phyloP scores from a whole-genome alignment of 306 rosid species.

The Styphnolobium japonicum region DNA sequence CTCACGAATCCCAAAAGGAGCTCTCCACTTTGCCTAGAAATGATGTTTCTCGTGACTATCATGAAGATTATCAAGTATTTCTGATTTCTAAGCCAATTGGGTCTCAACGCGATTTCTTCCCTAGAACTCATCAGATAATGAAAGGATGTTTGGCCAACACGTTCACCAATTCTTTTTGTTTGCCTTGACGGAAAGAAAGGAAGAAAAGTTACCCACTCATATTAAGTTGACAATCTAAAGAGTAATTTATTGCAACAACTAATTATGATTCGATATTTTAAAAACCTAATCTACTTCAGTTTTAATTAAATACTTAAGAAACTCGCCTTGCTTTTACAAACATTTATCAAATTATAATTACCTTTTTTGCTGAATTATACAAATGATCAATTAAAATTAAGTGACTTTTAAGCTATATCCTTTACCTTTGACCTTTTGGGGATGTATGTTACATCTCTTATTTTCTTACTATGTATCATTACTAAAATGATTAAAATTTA shows the following conservation, averaged over 20 bases:
- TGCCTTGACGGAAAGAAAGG: neutral
- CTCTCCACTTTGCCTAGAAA: conserved; percentile 3
- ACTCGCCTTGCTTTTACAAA: neutral
- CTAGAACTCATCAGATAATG: conserved; percentile 1
- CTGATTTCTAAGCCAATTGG: neutral
- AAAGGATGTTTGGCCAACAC: conserved; percentile 5
- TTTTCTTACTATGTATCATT: too few relatives aligned
- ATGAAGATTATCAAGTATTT: neutral
- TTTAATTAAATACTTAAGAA: neutral
- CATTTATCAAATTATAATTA: too few relatives aligned
- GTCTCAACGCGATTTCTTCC: neutral
- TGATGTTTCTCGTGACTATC: neutral
- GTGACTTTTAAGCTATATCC: too few relatives aligned
- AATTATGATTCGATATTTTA: conserved; percentile 5
- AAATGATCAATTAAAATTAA: too few relatives aligned
- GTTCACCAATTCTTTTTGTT: neutral
- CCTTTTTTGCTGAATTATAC: too few relatives aligned
- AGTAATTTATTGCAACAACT: neutral
- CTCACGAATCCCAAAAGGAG: neutral
- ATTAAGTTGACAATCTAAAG: neutral
- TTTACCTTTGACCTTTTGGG: too few relatives aligned
- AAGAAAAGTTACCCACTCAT: conserved; percentile 10
- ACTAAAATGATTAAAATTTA: too few relatives aligned
- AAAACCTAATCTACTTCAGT: neutral
- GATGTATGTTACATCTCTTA: too few relatives aligned